Conservation (phyloP, 108 stramenopile genomes). For the Chaetoceros muelleri region DNA sequence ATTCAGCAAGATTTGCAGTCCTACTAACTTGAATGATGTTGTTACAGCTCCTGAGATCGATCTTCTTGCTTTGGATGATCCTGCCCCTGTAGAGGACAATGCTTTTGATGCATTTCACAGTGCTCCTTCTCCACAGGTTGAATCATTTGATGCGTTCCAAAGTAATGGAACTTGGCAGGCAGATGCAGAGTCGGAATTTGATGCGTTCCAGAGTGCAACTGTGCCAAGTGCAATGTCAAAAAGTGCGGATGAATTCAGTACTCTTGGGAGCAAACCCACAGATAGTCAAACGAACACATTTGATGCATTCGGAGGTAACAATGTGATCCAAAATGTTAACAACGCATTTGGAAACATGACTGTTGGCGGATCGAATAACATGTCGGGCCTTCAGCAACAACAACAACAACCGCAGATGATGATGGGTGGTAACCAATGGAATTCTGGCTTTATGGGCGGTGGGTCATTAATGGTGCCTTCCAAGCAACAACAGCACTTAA, state of each 20-base stretch:
- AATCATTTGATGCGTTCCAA: slow-evolving; percentile 1
- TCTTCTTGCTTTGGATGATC: slow-evolving; percentile 42
- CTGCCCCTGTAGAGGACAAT: slow-evolving; percentile 18
- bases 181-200: slow-evolving; percentile 21
- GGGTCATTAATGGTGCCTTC: too few relatives aligned
- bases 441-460: neutral
- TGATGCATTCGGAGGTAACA: slow-evolving; percentile 5
- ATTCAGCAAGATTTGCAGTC: neutral
- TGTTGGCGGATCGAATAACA: neutral
- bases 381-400: neutral
- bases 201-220: slow-evolving; percentile 22
- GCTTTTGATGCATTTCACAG: slow-evolving; percentile 32
- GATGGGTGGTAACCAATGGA: neutral
- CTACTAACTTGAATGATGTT: neutral
- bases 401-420: too few relatives aligned
- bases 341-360: slow-evolving; percentile 3
- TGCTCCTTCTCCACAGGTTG: slow-evolving; percentile 13
- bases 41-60: slow-evolving; percentile 43
- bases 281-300: neutral
- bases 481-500: neutral
- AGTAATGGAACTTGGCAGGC: neutral
- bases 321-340: neutral
- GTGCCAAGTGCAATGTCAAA: slow-evolving; percentile 7
- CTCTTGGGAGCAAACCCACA: slow-evolving; percentile 20
- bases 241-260: slow-evolving; percentile 18